Conservation (phyloP, 2,329 filamentous ascomycete genomes). For the Juglanconis juglandina region DNA sequence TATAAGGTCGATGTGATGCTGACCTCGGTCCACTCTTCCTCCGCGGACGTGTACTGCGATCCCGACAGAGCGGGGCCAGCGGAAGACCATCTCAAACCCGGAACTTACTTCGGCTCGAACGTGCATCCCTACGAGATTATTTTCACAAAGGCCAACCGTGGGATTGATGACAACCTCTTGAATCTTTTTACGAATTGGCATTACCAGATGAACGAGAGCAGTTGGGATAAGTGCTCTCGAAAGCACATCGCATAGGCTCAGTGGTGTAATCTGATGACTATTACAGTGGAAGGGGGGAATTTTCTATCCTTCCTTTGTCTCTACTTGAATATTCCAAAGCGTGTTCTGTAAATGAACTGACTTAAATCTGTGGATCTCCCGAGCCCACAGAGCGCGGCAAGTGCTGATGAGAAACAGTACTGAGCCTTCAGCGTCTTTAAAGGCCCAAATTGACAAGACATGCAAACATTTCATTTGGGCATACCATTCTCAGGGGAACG, state of each 20-base stretch:
- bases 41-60: slow-evolving; percentile 10
- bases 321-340: too few species aligned
- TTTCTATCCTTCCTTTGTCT: too few species aligned
- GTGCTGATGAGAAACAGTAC: too few species aligned
- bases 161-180: slow-evolving; percentile 22
- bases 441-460: too few species aligned
- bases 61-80: not conserved
- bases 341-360: too few species aligned
- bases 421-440: too few species aligned
- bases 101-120: slow-evolving; percentile 11
- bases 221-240: not conserved
- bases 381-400: too few species aligned
- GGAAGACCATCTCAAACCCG: not conserved
- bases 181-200: slow-evolving; percentile 30
- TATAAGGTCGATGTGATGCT: slow-evolving; percentile 32
- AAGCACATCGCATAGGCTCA: not conserved
- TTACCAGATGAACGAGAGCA: slow-evolving; percentile 2
- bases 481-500: too few species aligned
- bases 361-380: too few species aligned
- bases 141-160: slow-evolving; percentile 14
- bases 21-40: slow-evolving; percentile 21
- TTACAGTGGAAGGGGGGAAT: too few species aligned
- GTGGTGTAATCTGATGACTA: too few species aligned
- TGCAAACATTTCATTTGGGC: too few species aligned
- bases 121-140: slow-evolving; percentile 14